phyloP scores from a whole-genome alignment of 208 protist genomes.

The Blastocrithidia nonstop region DNA sequence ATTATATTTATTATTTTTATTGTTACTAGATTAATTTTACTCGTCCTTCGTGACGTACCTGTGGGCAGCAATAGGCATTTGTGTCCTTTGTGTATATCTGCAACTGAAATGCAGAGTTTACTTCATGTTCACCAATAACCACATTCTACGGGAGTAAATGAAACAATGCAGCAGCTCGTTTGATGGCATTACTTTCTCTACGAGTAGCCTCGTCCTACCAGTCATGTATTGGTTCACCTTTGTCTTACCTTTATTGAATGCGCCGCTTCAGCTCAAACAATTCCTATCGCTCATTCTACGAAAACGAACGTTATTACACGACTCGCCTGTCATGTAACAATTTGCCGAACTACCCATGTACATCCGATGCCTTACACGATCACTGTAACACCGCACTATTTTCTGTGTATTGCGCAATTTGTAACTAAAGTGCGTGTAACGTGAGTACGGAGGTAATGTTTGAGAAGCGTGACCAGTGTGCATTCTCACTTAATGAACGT shows the following conservation, averaged over 20 bases:
- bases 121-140: conserved; percentile 24
- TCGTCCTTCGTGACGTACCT: too few species aligned
- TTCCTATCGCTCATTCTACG: conserved; percentile 65
- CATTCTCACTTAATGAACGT: conserved; percentile 53
- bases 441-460: conserved; percentile 70
- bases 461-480: conserved; percentile 75
- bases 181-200: conserved; percentile 49
- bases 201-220: conserved; percentile 35
- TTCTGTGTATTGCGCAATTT: conserved; percentile 58
- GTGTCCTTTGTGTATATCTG: conserved; percentile 9
- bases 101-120: conserved; percentile 45
- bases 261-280: conserved; percentile 69
- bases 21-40: too few species aligned
- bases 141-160: conserved; percentile 60
- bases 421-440: conserved; percentile 35
- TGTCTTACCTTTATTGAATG: too few species aligned
- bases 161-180: conserved; percentile 49
- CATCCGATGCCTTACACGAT: conserved; percentile 26
- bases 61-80: too few species aligned
- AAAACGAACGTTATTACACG: conserved; percentile 46
- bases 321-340: conserved; percentile 25
- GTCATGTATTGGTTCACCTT: too few species aligned
- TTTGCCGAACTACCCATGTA: conserved; percentile 18
- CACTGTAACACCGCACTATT: conserved; percentile 44
- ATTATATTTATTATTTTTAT: neutral